Base-by-base conservation (phyloP, 1,139 yeast genomes). In the Candida sojae region DNA sequence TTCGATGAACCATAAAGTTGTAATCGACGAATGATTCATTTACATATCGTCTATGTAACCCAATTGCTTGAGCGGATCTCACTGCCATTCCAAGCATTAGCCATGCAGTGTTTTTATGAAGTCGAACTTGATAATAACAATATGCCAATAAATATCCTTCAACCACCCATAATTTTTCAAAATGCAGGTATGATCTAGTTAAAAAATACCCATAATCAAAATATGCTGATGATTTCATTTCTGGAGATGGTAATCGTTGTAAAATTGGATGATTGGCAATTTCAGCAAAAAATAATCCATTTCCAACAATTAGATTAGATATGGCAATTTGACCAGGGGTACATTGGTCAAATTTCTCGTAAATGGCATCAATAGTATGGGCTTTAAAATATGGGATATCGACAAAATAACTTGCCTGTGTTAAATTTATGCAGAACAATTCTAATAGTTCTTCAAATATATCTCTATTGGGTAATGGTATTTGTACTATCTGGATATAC, bases 21-120 rank as follows among this genome's bases (percentile, higher is more conserved):
- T n/a, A 39, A 31, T 52, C 50, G 11, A 41, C 40, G 42, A 54
- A 54, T 39, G 57, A 54, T 28, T 53, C 55, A 44, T 54, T 54
- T 10, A 54, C 48, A 32, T 35, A 50, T 39, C 49, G 48, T 26
- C 57, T 44, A 40, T 54, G 56, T 28, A 54, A 42, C 9, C 57
- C 57, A 26, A 54, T 45, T 2, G 56, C 53, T 44, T 54, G 57
- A 1, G 56, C 57, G 35, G 50, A 53, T 32, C 57, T 42, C 17
- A 53, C 47, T 6, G 57, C 54, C 31, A 44, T 48, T 2, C 57
- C 52, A 9, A 54, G 30, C 48, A 53, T 48, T 11, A 54, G 29
- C 80, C 80, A 75, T 4, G 78, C 70, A 0, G 75, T 64, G 47
- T 69, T 68, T 49, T 75, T 60, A 46, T 68, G 67, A 23, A 72